phyloP scores from a whole-genome alignment of 2,329 filamentous ascomycete species.

The Penicillium brevicompactum region DNA sequence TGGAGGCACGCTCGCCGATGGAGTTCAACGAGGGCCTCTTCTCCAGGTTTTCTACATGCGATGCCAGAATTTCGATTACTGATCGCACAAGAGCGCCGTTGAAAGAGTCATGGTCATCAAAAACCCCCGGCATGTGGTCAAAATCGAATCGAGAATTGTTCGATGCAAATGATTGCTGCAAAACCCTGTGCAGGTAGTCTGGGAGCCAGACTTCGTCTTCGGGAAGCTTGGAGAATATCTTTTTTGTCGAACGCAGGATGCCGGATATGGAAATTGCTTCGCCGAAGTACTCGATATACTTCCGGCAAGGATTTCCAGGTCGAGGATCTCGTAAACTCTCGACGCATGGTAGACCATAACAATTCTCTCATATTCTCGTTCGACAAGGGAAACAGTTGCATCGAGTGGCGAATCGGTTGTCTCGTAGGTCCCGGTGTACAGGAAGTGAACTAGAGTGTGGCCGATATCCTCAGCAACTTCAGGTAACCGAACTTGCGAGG shows the following conservation, averaged over 20 bases:
- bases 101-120: background rate
- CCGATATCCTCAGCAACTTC: conserved; percentile 28
- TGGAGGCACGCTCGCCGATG: background rate
- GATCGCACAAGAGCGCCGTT: background rate
- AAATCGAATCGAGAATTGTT: background rate
- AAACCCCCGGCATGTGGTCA: background rate
- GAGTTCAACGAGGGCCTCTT: background rate
- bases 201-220: conserved; percentile 11
- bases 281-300: conserved; percentile 17
- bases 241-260: conserved; percentile 4
- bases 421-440: conserved; percentile 18
- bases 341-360: conserved; percentile 20
- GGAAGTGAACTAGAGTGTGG: conserved; percentile 22
- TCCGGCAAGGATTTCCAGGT: conserved; percentile 6
- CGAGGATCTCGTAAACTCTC: conserved; percentile 9
- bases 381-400: background rate
- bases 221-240: conserved; percentile 9
- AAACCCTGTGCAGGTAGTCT: conserved; percentile 1
- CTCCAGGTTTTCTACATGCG: background rate
- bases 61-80: background rate
- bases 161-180: background rate
- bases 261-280: conserved; percentile 5
- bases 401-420: conserved; percentile 7
- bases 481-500: background rate
- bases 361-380: conserved; percentile 17